Evolutionary conservation across 2,329 filamentous ascomycete genomes (phyloP).

Genomic region (Diaporthe sp.): DNA sequence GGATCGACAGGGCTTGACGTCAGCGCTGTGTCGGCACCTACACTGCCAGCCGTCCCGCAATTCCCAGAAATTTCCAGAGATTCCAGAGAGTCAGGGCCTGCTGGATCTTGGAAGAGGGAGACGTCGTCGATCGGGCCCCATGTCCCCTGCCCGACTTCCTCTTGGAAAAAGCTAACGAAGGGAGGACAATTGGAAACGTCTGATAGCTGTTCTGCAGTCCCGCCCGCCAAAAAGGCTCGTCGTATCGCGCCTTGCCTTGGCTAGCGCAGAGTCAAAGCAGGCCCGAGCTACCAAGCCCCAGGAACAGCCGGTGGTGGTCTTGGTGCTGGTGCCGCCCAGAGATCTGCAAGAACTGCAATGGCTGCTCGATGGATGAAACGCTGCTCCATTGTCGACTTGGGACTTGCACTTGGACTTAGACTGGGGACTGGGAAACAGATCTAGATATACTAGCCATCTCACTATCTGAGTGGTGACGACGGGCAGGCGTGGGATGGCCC

Average conservation of each 20-base stretch:
- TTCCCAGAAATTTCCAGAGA: constrained; percentile 1
- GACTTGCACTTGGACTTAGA: not conserved
- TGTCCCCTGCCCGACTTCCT: not conserved
- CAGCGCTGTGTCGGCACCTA: constrained; percentile 15
- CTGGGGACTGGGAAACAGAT: not conserved
- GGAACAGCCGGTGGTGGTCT: constrained; percentile 14
- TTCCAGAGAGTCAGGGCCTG: not conserved
- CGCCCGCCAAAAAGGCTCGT: constrained; percentile 2
- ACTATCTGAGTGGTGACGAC: constrained; percentile 23
- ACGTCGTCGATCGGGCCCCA: not conserved
- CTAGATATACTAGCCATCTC: constrained; percentile 6
- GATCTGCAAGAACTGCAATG: constrained; percentile 12
- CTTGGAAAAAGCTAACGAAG: not conserved
- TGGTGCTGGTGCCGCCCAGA: constrained; percentile 21
- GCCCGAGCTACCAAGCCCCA: constrained; percentile 13
- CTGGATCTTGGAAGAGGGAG: not conserved
- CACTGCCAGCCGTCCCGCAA: constrained; percentile 9
- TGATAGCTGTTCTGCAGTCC: constrained; percentile 8
- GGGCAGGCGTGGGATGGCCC: not conserved
- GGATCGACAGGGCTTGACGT: constrained; percentile 29
- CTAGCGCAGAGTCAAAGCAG: constrained; percentile 34
- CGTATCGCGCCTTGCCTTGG: constrained; percentile 11
- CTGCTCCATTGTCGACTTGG: constrained; percentile 9
- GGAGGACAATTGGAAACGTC: constrained; percentile 5
- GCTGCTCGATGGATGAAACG: constrained; percentile 27